Percentiles rank a stretch among this genome's conserved stretches.
Evolutionary conservation across 1,139 yeast species (phyloP).

Genomic region (Candida sanyaensis): DNA sequence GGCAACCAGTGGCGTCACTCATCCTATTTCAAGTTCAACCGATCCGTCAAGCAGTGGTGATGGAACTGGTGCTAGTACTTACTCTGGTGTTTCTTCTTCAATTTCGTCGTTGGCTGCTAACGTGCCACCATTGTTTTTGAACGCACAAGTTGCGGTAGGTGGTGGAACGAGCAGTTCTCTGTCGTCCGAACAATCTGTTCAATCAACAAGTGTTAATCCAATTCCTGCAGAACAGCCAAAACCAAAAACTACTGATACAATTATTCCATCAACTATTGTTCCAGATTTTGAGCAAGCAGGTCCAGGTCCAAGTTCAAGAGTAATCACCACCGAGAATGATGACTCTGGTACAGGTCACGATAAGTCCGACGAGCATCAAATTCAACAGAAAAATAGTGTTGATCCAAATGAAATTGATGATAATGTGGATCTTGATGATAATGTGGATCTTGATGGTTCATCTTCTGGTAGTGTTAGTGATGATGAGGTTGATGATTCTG

Average conservation of each 20-base stretch:
- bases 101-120: slow-evolving; percentile 7
- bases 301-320: too few species aligned
- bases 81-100: slow-evolving; percentile 9
- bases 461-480: slow-evolving; percentile 9
- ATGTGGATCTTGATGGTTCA: neutral
- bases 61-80: slow-evolving; percentile 4
- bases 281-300: too few species aligned
- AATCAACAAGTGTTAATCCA: too few species aligned
- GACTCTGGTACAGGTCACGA: too few species aligned
- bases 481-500: slow-evolving; percentile 9
- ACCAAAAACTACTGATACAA: too few species aligned
- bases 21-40: neutral
- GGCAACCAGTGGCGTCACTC: neutral
- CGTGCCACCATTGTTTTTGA: slow-evolving; percentile 6
- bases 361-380: too few species aligned
- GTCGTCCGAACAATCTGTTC: slow-evolving; percentile 22
- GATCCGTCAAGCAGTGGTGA: slow-evolving; percentile 7
- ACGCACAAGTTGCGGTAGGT: neutral
- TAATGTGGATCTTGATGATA: slow-evolving; percentile 10
- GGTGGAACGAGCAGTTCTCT: slow-evolving; percentile 7
- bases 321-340: too few species aligned
- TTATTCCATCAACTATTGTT: too few species aligned
- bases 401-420: slow-evolving; percentile 12
- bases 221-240: too few species aligned
- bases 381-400: too few species aligned